Base-by-base conservation (phyloP, 805 yeast species). In the Wickerhamiella parazyma region DNA sequence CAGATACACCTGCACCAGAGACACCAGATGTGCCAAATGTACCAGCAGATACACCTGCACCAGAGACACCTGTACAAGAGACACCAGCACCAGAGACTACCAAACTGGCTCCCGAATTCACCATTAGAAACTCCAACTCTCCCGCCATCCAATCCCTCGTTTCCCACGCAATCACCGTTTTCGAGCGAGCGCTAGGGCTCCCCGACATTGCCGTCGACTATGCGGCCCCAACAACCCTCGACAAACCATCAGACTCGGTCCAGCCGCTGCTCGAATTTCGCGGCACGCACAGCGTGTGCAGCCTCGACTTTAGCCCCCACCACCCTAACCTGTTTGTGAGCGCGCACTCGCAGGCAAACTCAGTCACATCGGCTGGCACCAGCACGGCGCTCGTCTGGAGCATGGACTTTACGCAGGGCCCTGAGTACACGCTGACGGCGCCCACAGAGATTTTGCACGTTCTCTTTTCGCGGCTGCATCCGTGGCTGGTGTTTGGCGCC, bases 401-500 rank as follows among this genome's bases (percentile, higher is more conserved):
- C 43, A 44, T 56, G 17, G 55, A 58, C 33, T 44, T 53, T 29
- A 49, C 48, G 9, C 28, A 31, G 11, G 22, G 51, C 8, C 65
- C 68, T 2, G 76, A 68, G 51, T 68, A 60, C 50, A 62, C 61
- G 36, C 58, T 74, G 12, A 58, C 57, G 16, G 61, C 70, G 25
- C 55, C 64, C n/a, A 59, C 72, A 12, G 62, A 65, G 6, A 64
- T 74, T 16, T 49, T 64, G 14, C 39, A 48, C 1, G 60, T 71
- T 16, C 54, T 54, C 37, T 70, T 71, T 46, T 71, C 72, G 20
- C 60, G 59, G 9, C 51, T 56, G 19, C 57, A 62, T 34, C 57
- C 66, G 4, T 57, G 60, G 26, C 56, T 69, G 12, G 55, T 74
- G 1, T 61, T 68, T 36, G 79, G 72, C 3, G 72, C 76, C 0